These are phyloP conservation scores for Tetragonia tetragonoides DNA, from an alignment of 148 eudicot species.

Conservation along the genomic window DNA sequence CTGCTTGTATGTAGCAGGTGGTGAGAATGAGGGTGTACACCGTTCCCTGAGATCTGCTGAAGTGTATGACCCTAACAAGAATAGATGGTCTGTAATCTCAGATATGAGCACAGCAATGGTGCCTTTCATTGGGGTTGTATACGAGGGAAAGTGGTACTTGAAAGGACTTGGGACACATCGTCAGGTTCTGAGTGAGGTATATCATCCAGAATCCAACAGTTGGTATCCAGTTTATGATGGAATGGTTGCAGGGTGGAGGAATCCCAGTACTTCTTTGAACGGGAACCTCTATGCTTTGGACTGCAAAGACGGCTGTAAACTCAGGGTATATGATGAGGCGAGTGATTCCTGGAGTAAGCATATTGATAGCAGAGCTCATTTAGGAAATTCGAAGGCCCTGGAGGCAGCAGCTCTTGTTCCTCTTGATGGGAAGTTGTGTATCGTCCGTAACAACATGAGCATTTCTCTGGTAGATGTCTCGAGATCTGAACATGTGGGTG, in stretches of 20 bases:
- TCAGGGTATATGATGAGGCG: slow-evolving; percentile 66
- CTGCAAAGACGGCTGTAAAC: slow-evolving; percentile 88
- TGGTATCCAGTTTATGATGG: slow-evolving; percentile 75
- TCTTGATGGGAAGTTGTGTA: slow-evolving; percentile 62
- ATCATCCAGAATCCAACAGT: slow-evolving; percentile 64
- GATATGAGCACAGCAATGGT: slow-evolving; percentile 94
- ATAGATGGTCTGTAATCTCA: slow-evolving; percentile 72
- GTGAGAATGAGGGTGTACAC: slow-evolving; percentile 73
- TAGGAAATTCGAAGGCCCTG: slow-evolving; percentile 72
- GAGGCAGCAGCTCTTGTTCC: slow-evolving; percentile 87
- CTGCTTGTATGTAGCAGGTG: slow-evolving; percentile 90
- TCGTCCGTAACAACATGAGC: slow-evolving; percentile 84
- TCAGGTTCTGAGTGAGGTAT: slow-evolving; percentile 79
- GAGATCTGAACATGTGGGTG: slow-evolving; percentile 34
- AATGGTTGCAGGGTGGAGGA: slow-evolving; percentile 88
- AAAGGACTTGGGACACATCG: slow-evolving; percentile 85
- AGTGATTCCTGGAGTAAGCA: slow-evolving; percentile 74
- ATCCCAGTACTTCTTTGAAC: slow-evolving; percentile 62
- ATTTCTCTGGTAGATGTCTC: slow-evolving; percentile 75
- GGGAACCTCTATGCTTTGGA: slow-evolving; percentile 81
- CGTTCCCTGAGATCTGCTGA: slow-evolving; percentile 81
- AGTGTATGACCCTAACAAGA: slow-evolving; percentile 81
- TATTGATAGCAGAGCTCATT: slow-evolving; percentile 69
- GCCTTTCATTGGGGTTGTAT: slow-evolving; percentile 84
- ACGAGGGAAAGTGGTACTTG: slow-evolving; percentile 83